Percentiles rank a stretch among this genome's conserved stretches.
Evolutionary conservation across 192 early-diverging fungal species (phyloP).

Genomic region (Coemansia sp.): DNA sequence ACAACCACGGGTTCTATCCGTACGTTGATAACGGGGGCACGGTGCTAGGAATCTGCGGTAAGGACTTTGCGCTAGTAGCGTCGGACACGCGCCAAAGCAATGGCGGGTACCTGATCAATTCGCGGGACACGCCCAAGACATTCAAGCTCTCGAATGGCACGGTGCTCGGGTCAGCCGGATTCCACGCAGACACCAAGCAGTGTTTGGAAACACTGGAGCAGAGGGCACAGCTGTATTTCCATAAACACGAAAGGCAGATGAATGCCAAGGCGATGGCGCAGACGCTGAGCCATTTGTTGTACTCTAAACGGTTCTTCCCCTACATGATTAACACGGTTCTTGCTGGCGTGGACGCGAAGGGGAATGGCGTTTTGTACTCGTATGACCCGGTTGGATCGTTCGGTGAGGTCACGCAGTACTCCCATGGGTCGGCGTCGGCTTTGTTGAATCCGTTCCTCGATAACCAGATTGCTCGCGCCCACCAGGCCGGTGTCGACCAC

Average conservation of each 20-base stretch:
- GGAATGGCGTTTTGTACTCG: slow-evolving; percentile 84
- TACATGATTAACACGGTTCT: slow-evolving; percentile 91
- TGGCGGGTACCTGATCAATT: slow-evolving; percentile 88
- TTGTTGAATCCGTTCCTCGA: slow-evolving; percentile 98
- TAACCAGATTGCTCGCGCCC: slow-evolving; percentile 83
- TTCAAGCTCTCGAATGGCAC: slow-evolving; percentile 82
- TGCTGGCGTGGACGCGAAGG: slow-evolving; percentile 87
- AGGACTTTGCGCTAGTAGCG: slow-evolving; percentile 92
- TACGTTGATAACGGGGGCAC: slow-evolving; percentile 92
- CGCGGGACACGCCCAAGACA: slow-evolving; percentile 89
- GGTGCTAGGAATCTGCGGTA: slow-evolving; percentile 88
- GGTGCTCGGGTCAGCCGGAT: slow-evolving; percentile 83
- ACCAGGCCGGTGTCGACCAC: slow-evolving; percentile 55
- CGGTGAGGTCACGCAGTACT: slow-evolving; percentile 73
- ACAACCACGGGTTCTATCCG: slow-evolving; percentile 68
- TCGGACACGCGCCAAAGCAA: slow-evolving; percentile 94
- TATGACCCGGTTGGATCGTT: slow-evolving; percentile 94
- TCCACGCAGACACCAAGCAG: slow-evolving; percentile 85
- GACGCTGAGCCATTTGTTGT: slow-evolving; percentile 90
- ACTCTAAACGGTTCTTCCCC: slow-evolving; percentile 93
- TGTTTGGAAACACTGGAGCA: slow-evolving; percentile 82
- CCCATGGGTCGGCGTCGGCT: slow-evolving; percentile 81
- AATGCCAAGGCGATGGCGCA: slow-evolving; percentile 84
- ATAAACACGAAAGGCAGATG: slow-evolving; percentile 91
- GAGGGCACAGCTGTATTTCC: slow-evolving; percentile 89